A percentile compares a stretch with the other conserved stretches of the same genome.
Conservation (phyloP, 768 basidiomycete genomes). For the Astraeus odoratus region DNA sequence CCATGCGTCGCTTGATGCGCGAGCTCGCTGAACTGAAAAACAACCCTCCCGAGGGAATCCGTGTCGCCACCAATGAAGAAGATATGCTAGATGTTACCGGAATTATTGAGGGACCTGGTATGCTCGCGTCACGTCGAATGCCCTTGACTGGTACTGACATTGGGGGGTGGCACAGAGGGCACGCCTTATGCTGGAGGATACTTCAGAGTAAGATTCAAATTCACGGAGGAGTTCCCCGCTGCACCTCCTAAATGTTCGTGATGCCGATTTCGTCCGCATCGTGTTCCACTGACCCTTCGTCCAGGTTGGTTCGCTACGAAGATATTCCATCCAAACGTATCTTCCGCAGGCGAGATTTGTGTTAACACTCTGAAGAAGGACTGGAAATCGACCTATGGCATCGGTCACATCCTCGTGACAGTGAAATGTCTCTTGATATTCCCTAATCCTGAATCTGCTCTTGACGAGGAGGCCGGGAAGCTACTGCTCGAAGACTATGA, state of each 20-base stretch:
- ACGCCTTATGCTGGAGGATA: slow-evolving; percentile 71
- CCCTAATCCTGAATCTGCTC: slow-evolving; percentile 92
- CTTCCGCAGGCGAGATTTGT: slow-evolving; percentile 84
- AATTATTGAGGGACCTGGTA: slow-evolving; percentile 87
- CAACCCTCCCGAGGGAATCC: slow-evolving; percentile 88
- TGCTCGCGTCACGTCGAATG: slow-evolving; percentile 19
- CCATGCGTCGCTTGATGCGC: slow-evolving; percentile 81
- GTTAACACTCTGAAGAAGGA: slow-evolving; percentile 97
- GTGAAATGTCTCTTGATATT: slow-evolving; percentile 95
- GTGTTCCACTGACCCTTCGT: slow-evolving; percentile 4
- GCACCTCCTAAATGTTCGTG: slow-evolving; percentile 86
- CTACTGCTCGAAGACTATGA: slow-evolving; percentile 85
- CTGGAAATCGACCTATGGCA: slow-evolving; percentile 89
- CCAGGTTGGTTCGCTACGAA: slow-evolving; percentile 88
- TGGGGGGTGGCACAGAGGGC: slow-evolving; percentile 34
- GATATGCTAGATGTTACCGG: slow-evolving; percentile 85
- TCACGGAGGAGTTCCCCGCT: slow-evolving; percentile 91
- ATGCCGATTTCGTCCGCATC: not conserved
- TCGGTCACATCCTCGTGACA: slow-evolving; percentile 85
- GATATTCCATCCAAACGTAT: slow-evolving; percentile 97
- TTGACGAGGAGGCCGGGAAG: slow-evolving; percentile 95
- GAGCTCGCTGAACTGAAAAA: slow-evolving; percentile 77
- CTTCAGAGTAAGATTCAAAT: slow-evolving; percentile 74
- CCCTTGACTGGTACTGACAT: slow-evolving; percentile 5
- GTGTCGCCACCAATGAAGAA: slow-evolving; percentile 78